Evolutionary conservation across 805 yeast species (phyloP).

Genomic region (Starmerella davenportii): DNA sequence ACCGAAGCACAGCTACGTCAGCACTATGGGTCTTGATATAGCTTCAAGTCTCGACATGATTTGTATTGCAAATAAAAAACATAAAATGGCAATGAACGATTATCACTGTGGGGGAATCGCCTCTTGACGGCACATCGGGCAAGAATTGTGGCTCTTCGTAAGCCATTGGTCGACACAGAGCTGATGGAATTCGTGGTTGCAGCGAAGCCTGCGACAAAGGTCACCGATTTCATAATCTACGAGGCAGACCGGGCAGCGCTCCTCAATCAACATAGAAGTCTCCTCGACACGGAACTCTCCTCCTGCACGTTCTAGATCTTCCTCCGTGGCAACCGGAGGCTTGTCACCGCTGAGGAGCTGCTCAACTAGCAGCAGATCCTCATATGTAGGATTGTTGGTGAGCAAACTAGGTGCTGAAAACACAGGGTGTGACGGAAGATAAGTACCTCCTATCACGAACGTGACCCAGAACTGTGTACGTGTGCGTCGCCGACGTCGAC

Average conservation of each 20-base stretch:
- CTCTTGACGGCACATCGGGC: constrained; percentile 36
- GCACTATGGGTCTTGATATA: too few species aligned
- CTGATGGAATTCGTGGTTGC: constrained; percentile 37
- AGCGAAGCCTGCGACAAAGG: constrained; percentile 29
- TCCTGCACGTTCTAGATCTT: constrained; percentile 28
- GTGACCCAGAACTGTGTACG: constrained; percentile 33
- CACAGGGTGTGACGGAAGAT: constrained; percentile 32
- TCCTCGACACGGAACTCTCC: constrained; percentile 21
- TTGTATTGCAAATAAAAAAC: too few species aligned
- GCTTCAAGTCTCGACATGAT: too few species aligned
- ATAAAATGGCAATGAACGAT: too few species aligned
- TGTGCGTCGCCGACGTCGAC: too few species aligned
- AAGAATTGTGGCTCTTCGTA: constrained; percentile 33
- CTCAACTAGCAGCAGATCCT: constrained; percentile 32
- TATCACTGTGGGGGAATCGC: neutral
- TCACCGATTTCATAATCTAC: constrained; percentile 32
- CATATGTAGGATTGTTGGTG: constrained; percentile 34
- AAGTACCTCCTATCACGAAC: constrained; percentile 41
- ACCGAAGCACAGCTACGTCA: too few species aligned
- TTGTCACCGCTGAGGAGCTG: constrained; percentile 31
- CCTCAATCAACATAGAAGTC: constrained; percentile 10
- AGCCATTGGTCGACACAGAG: constrained; percentile 46
- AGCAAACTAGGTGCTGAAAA: constrained; percentile 31
- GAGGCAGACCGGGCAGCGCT: constrained; percentile 30
- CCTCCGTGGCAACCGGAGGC: constrained; percentile 28